Percentiles rank a stretch among this genome's conserved stretches.
Conservation (phyloP, 2,329 filamentous ascomycete genomes). For the Xylaria sp. region DNA sequence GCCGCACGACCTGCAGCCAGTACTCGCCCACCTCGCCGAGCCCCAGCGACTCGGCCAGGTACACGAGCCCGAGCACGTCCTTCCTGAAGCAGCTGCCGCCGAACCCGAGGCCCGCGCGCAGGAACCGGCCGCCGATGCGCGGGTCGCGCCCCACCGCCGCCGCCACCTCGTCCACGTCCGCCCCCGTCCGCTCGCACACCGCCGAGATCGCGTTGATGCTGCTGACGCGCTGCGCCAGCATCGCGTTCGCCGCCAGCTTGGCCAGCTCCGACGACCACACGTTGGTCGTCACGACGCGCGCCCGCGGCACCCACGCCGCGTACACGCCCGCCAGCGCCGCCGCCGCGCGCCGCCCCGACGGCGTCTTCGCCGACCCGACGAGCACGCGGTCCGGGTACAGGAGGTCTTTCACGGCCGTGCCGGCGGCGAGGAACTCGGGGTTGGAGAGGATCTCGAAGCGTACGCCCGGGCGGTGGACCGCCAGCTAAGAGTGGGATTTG, state of each 20-base stretch:
- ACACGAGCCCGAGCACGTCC: conserved; percentile 73
- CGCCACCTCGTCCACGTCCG: conserved; percentile 74
- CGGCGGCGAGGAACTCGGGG: conserved; percentile 79
- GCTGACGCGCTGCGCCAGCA: conserved; percentile 79
- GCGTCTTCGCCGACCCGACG: conserved; percentile 69
- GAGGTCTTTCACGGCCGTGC: conserved; percentile 73
- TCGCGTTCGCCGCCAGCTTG: conserved; percentile 78
- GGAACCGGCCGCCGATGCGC: conserved; percentile 72
- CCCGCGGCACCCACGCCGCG: conserved; percentile 68
- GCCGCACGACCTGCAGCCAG: conserved; percentile 76
- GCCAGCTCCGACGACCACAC: conserved; percentile 78
- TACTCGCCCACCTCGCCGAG: conserved; percentile 74
- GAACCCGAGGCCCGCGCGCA: conserved; percentile 76
- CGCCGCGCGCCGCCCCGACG: conserved; percentile 63
- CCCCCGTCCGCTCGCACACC: conserved; percentile 75
- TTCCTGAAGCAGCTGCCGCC: conserved; percentile 84
- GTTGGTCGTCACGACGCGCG: conserved; percentile 72
- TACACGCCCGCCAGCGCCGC: conserved; percentile 68
- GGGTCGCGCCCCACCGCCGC: conserved; percentile 68
- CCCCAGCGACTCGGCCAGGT: conserved; percentile 71
- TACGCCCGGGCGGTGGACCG: conserved; percentile 61
- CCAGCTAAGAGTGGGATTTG: conserved; percentile 45
- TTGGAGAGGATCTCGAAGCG: conserved; percentile 79
- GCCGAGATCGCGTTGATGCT: conserved; percentile 83
- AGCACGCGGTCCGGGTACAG: conserved; percentile 73